Evolutionary conservation across 1,139 yeast species (phyloP).

Genomic region (Candida frijolesensis): DNA sequence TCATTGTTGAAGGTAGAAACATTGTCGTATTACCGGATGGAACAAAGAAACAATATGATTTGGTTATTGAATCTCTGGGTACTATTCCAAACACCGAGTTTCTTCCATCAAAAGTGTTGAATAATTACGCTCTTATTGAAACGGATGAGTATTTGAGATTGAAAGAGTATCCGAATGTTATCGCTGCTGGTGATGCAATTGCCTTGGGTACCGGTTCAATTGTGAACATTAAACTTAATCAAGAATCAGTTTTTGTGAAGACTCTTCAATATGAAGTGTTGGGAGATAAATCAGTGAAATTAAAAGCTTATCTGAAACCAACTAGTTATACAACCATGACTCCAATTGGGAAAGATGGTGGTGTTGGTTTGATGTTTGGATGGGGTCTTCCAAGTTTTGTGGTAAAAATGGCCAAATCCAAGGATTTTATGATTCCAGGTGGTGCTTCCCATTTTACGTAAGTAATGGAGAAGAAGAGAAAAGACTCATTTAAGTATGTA

Average conservation of each 20-base stretch:
- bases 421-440: conserved; percentile 23
- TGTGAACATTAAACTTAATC: conserved; percentile 29
- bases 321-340: conserved; percentile 20
- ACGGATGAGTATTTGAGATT: conserved; percentile 30
- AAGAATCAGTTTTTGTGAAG: conserved; percentile 21
- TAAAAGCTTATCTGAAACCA: conserved; percentile 17
- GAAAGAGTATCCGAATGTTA: conserved; percentile 25
- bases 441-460: conserved; percentile 14
- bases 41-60: conserved; percentile 23
- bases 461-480: neutral
- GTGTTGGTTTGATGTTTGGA: conserved; percentile 36
- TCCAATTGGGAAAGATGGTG: conserved; percentile 40
- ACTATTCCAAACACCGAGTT: conserved; percentile 29
- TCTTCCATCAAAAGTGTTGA: conserved; percentile 19
- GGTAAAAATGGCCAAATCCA: conserved; percentile 27
- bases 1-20: conserved; percentile 8
- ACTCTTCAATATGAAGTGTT: conserved; percentile 21
- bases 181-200: conserved; percentile 37
- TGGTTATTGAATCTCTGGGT: conserved; percentile 27
- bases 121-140: conserved; percentile 24
- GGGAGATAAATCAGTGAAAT: conserved; percentile 14
- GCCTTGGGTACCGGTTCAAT: conserved; percentile 24
- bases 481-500: neutral
- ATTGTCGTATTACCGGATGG: conserved; percentile 20
- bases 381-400: conserved; percentile 31